Conservation (phyloP, 2,329 filamentous ascomycete genomes). For the Apiospora saccharicola region DNA sequence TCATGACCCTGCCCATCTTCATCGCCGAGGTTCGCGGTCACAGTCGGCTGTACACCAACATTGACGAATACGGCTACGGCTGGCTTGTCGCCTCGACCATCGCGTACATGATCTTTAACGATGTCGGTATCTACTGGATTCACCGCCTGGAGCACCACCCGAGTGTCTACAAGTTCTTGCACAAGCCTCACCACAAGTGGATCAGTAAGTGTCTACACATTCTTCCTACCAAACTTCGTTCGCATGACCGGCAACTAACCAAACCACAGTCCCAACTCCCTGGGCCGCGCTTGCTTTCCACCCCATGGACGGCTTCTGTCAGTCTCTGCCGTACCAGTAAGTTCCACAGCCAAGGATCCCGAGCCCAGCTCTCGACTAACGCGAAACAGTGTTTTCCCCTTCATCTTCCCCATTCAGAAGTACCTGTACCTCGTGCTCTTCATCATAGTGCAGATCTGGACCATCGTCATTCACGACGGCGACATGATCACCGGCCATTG, state of each 20-base stretch:
- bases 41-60: conserved; percentile 49
- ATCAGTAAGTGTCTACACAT: conserved; percentile 54
- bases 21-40: conserved; percentile 56
- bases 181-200: conserved; percentile 99
- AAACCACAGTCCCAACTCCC: conserved; percentile 50
- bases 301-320: conserved; percentile 54
- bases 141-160: conserved; percentile 79
- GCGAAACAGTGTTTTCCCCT: conserved; percentile 48
- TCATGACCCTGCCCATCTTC: conserved; percentile 55
- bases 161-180: conserved; percentile 81
- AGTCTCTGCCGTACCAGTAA: conserved; percentile 56
- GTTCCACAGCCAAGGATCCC: conserved; percentile 27
- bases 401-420: conserved; percentile 54
- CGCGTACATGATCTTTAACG: conserved; percentile 55
- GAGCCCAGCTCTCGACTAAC: not conserved
- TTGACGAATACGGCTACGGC: conserved; percentile 48
- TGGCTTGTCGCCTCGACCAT: conserved; percentile 49
- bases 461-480: conserved; percentile 57
- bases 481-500: conserved; percentile 57
- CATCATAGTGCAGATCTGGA: conserved; percentile 55
- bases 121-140: conserved; percentile 79
- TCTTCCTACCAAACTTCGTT: conserved; percentile 25
- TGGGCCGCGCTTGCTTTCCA: conserved; percentile 57
- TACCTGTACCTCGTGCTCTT: conserved; percentile 55
- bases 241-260: not conserved